These are phyloP conservation scores for Thielaviopsis ethacetica DNA, from an alignment of 2,329 filamentous ascomycete species.

Conservation along the genomic window DNA sequence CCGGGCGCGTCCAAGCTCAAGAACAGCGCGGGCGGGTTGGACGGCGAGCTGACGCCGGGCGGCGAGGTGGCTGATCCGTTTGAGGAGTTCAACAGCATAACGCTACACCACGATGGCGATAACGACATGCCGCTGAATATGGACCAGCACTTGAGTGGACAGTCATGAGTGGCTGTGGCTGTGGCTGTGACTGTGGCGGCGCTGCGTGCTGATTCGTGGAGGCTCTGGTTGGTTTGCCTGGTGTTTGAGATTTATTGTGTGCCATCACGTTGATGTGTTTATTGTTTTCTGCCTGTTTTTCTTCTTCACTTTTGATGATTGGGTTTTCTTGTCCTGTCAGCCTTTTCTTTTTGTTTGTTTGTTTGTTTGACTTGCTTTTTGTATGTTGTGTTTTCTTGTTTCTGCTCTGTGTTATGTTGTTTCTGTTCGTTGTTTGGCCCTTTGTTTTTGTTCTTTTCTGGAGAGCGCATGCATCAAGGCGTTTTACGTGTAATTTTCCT, in stretches of 20 bases:
- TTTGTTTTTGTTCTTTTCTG: background rate
- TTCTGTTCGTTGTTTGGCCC: background rate
- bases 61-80: constrained; percentile 78
- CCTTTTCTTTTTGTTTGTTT: background rate
- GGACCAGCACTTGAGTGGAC: constrained; percentile 16
- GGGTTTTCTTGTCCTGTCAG: background rate
- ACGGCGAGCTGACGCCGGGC: constrained; percentile 68
- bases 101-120: constrained; percentile 88
- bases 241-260: background rate
- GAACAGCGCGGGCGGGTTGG: constrained; percentile 64
- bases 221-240: background rate
- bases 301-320: background rate
- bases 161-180: background rate
- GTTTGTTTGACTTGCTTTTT: constrained; percentile 9
- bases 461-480: constrained; percentile 10
- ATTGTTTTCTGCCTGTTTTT: no score
- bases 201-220: background rate
- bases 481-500: constrained; percentile 6
- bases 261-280: no score
- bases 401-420: no score
- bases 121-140: constrained; percentile 31
- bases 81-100: constrained; percentile 97
- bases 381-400: constrained; percentile 12
- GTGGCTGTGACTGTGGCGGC: background rate
- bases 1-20: constrained; percentile 7